phyloP scores from a whole-genome alignment of 257 asterid species.

The Paraleonurus japonicus region DNA sequence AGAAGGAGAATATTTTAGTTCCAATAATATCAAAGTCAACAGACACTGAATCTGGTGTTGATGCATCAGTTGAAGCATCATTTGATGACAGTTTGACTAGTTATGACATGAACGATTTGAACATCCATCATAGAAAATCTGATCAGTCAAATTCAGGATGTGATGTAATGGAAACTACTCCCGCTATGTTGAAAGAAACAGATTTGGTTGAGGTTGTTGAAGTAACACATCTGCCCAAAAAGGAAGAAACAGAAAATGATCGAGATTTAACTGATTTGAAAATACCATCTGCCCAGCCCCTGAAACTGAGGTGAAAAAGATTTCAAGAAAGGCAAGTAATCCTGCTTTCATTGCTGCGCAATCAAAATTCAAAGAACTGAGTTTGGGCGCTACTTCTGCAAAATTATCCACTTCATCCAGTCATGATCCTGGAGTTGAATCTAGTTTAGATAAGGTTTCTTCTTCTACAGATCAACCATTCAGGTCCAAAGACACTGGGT shows the following conservation, averaged over 20 bases:
- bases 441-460: conserved; percentile 38
- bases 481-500: conserved; percentile 39
- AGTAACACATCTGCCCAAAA: conserved; percentile 28
- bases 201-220: conserved; percentile 34
- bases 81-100: conserved; percentile 23
- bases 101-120: conserved; percentile 15
- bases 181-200: conserved; percentile 31
- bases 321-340: conserved; percentile 60
- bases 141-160: conserved; percentile 30
- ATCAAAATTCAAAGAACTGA: conserved; percentile 80
- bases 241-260: conserved; percentile 34
- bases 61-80: conserved; percentile 24
- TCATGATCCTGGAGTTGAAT: conserved; percentile 44
- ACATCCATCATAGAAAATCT: conserved; percentile 22
- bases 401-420: conserved; percentile 36
- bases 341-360: conserved; percentile 90
- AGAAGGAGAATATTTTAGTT: conserved; percentile 30
- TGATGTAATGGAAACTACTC: conserved; percentile 36
- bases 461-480: conserved; percentile 38
- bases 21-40: conserved; percentile 30
- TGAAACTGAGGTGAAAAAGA: conserved; percentile 48
- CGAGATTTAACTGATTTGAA: conserved; percentile 28
- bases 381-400: conserved; percentile 42
- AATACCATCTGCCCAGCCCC: conserved; percentile 32
- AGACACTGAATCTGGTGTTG: conserved; percentile 22